Conservation (phyloP, 129 eudicot species). For the Sambucus nigra region DNA sequence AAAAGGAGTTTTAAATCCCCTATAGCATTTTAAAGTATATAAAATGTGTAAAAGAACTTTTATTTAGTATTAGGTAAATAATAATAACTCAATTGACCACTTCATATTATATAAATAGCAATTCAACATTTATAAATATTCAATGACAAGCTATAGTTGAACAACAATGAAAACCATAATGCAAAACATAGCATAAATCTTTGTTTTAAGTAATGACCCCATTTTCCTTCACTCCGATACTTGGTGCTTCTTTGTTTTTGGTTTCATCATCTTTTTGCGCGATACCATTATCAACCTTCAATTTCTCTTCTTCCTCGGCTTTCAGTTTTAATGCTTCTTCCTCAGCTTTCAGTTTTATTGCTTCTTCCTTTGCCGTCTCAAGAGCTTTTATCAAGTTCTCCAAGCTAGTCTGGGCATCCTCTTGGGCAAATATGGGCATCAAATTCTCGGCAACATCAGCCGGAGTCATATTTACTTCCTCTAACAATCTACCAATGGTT, state of each 20-base stretch:
- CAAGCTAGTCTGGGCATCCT: conserved; percentile 2
- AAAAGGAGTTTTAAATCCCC: too few relatives aligned
- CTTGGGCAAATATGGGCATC: conserved; percentile 1
- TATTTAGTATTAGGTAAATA: too few relatives aligned
- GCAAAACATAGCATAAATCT: too few relatives aligned
- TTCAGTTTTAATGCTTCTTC: neutral
- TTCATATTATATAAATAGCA: too few relatives aligned
- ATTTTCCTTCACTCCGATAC: neutral
- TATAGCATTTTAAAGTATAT: too few relatives aligned
- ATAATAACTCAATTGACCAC: too few relatives aligned
- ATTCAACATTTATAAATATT: too few relatives aligned
- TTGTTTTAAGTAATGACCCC: neutral
- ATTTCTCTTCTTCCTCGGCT: neutral
- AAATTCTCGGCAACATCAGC: conserved; percentile 7
- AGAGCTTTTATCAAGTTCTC: conserved; percentile 5
- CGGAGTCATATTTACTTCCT: neutral
- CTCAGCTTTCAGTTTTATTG: neutral
- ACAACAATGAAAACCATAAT: too few relatives aligned
- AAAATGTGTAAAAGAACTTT: too few relatives aligned
- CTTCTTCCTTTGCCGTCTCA: neutral
- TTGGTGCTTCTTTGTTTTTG: neutral
- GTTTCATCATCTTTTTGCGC: neutral
- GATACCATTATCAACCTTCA: neutral
- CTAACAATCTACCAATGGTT: neutral
- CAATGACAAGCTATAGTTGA: too few relatives aligned